Evolutionary conservation across 2,329 filamentous ascomycete genomes (phyloP).

Genomic region (Alternaria triticimaculans): DNA sequence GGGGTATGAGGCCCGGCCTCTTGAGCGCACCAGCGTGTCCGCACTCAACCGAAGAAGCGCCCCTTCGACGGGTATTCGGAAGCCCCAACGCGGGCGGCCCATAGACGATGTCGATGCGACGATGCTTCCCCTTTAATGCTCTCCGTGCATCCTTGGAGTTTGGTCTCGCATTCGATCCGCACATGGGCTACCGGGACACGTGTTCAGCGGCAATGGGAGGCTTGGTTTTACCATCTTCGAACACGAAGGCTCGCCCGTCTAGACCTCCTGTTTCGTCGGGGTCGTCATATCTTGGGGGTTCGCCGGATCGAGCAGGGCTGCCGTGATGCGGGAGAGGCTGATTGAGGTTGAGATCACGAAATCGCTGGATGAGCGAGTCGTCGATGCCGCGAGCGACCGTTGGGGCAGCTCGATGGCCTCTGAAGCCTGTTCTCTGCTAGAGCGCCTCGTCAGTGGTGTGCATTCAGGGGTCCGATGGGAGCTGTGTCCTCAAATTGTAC

Average conservation of each 20-base stretch:
- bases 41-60: neutral
- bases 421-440: neutral
- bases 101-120: neutral
- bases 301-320: neutral
- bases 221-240: neutral
- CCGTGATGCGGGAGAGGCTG: neutral
- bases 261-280: neutral
- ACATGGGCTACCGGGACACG: neutral
- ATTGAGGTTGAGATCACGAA: neutral
- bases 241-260: neutral
- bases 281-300: neutral
- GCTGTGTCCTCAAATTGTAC: neutral
- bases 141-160: neutral
- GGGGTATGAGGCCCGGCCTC: neutral
- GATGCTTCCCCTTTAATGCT: neutral
- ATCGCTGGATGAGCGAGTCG: neutral
- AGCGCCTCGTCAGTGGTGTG: neutral
- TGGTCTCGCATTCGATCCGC: neutral
- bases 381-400: neutral
- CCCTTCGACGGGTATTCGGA: neutral
- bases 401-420: neutral
- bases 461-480: neutral
- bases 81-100: accelerated
- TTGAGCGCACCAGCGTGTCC: neutral
- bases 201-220: neutral